Conservation (phyloP, 495 filamentous ascomycete species). For the Xylaria curta region DNA sequence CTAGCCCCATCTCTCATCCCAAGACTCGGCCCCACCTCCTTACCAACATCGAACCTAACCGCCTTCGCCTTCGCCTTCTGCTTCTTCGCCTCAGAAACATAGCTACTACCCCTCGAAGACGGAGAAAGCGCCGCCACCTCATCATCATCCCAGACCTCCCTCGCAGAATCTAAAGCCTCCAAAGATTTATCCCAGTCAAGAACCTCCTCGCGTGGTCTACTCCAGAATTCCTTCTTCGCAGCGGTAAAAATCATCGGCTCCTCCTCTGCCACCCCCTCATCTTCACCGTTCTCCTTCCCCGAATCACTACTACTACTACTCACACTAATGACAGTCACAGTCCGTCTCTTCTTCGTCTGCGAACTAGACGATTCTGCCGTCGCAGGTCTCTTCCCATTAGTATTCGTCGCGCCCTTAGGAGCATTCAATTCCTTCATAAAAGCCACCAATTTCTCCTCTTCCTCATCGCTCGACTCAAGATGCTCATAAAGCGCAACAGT, state of each 20-base stretch:
- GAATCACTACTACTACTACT: neutral
- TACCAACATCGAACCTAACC: conserved; percentile 7
- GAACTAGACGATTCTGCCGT: neutral
- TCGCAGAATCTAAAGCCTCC: too few species aligned
- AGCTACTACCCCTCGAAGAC: neutral
- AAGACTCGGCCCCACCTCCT: neutral
- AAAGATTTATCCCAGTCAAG: too few species aligned
- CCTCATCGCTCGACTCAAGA: neutral
- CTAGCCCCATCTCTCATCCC: conserved; percentile 8
- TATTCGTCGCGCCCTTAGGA: neutral
- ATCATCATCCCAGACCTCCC: too few species aligned
- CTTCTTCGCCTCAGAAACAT: neutral
- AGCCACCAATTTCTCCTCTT: neutral
- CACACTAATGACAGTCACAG: neutral
- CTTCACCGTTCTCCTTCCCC: conserved; percentile 9
- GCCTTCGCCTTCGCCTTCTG: conserved; percentile 6
- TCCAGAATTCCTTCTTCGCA: neutral
- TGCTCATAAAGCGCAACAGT: conserved; percentile 21
- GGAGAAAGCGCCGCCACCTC: too few species aligned
- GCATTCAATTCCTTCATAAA: neutral
- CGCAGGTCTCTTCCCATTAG: neutral
- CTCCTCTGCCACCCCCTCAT: neutral
- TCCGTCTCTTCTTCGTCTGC: neutral
- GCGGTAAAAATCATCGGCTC: neutral
- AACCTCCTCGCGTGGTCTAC: too few species aligned